Evolutionary conservation across 306 rosid genomes (phyloP), one percentile per base, ranked within the genome.

Genomic region (Vigna hirtella): DNA sequence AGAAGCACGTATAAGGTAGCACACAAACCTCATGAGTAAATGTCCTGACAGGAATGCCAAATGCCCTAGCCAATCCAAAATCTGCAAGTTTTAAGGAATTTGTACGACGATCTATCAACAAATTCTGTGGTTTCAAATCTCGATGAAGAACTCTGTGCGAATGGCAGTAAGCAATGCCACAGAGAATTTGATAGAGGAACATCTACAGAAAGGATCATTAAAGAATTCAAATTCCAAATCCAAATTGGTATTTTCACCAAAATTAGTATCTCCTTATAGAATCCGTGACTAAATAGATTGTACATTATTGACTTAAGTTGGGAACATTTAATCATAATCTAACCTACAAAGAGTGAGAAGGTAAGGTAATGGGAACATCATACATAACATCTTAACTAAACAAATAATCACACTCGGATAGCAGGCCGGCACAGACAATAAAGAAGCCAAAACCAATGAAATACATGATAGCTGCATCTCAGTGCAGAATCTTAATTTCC

Each of bases 121-220:
- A 83, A 86, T 95, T 95, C 84, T 95, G 98, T 42, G 99, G 99
- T 85, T 95, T 95, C 79, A 95, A 89, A 85, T 95, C 99, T 78
- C 99, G 93, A 70, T 95, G 99, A 82, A 95, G 99, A 93, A 95
- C 97, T 87, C 99, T 90, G 74, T 91, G 99, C 9, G 99, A 95
- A 80, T 95, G 99, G 64, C 99, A 95, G 79, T 95, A 95, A 76
- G 99, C 99, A 88, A 95, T 93, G 90, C 99, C 99, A 63, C 98
- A 90, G 77, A 95, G 97, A 86, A 95, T 95, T 85, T 95, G 99
- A 81, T 95, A 90, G 72, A 95, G 98, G 83, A 95, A 95, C 94
- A 90, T 88, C 99, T 95, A 94, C 89, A 86, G 72, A 87, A 84
- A 81, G 36, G 64, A 72, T 51, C 68, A 76, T 78, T 20, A n/a